A percentile compares a stretch with the other conserved stretches of the same genome.
Conservation (phyloP, 257 asterid genomes). For the Solanum chmielewskii region DNA sequence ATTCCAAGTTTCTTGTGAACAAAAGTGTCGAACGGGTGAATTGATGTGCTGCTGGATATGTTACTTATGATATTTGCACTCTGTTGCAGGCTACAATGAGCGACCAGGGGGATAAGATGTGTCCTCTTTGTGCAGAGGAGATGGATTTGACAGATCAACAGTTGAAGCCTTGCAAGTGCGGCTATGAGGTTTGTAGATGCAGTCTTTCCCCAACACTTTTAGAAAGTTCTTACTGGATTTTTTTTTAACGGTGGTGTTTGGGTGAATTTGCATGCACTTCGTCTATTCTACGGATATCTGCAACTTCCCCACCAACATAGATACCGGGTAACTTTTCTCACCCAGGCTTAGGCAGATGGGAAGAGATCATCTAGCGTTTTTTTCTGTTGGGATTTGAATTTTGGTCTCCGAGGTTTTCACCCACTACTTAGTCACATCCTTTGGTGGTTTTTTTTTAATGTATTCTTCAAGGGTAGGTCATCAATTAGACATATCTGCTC, state of each 20-base stretch:
- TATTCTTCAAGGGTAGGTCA: not conserved
- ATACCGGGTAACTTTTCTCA: not conserved
- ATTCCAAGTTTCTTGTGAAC: not conserved
- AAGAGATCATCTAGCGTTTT: not conserved
- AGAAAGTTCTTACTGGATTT: not conserved
- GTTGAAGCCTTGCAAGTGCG: slow-evolving; percentile 98
- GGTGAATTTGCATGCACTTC: not conserved
- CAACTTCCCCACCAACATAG: not conserved
- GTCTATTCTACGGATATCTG: not conserved
- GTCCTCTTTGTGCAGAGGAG: slow-evolving; percentile 99
- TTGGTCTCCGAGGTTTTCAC: not conserved
- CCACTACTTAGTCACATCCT: not conserved
- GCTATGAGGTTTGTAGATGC: slow-evolving; percentile 54
- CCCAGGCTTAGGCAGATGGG: not conserved
- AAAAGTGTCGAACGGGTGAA: not conserved
- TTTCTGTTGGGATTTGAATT: not conserved
- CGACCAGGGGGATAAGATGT: slow-evolving; percentile 85
- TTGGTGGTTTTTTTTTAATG: not conserved
- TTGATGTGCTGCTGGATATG: not conserved
- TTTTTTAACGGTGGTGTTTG: not conserved
- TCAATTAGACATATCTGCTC: not conserved
- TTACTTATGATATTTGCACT: not conserved
- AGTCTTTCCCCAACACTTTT: not conserved
- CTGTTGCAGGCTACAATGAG: slow-evolving; percentile 57
- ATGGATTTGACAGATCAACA: slow-evolving; percentile 99